A percentile compares a stretch with the other conserved stretches of the same genome.
These are phyloP conservation scores for Stephania japonica DNA, from an alignment of 164 flowering plant species.

Conservation along the genomic window DNA sequence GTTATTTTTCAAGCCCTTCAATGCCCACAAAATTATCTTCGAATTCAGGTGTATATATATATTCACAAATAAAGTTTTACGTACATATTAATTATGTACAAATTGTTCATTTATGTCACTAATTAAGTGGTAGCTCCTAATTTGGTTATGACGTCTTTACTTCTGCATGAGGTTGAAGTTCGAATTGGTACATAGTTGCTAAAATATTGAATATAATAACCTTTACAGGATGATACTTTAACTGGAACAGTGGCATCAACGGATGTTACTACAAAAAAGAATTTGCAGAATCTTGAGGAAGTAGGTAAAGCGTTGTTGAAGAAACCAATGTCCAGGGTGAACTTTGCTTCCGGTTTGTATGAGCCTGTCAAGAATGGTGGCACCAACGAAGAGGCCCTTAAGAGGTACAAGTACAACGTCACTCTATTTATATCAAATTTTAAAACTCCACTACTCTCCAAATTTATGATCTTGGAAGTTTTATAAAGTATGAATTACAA, in stretches of 20 bases:
- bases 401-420: conserved; percentile 15
- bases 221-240: conserved; percentile 24
- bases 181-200: too few species aligned
- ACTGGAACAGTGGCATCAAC: conserved; percentile 20
- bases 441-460: too few species aligned
- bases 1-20: conserved; percentile 30
- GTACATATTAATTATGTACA: too few species aligned
- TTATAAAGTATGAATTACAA: too few species aligned
- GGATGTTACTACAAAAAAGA: conserved; percentile 28
- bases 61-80: too few species aligned
- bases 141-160: too few species aligned
- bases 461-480: too few species aligned
- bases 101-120: too few species aligned
- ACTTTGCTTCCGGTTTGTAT: conserved; percentile 27
- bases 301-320: conserved; percentile 30
- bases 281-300: conserved; percentile 28
- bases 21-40: conserved; percentile 25
- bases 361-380: conserved; percentile 21
- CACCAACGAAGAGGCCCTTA: conserved; percentile 34
- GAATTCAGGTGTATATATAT: conserved; percentile 33
- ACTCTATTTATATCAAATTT: background rate
- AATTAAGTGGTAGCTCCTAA: too few species aligned
- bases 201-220: background rate
- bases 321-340: conserved; percentile 31
- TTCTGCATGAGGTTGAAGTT: too few species aligned